Conservation (phyloP, 495 filamentous ascomycete genomes). For the Penicilliopsis zonata region DNA sequence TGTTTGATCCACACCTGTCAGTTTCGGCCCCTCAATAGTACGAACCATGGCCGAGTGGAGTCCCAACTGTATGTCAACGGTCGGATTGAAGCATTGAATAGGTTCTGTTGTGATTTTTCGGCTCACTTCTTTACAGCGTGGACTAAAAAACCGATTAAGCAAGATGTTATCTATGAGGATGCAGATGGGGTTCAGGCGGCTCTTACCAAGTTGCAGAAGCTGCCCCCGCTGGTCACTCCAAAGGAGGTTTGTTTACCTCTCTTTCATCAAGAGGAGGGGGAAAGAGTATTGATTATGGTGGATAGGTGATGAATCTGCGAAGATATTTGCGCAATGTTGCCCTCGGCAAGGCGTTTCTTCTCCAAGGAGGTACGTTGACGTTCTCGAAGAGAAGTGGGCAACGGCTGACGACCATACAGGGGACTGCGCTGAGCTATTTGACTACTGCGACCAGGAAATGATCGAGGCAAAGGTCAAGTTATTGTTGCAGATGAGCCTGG, state of each 20-base stretch:
- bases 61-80: conserved; percentile 4
- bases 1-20: neutral
- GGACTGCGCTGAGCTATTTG: conserved; percentile 94
- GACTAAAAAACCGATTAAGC: conserved; percentile 83
- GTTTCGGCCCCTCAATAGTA: neutral
- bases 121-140: conserved; percentile 44
- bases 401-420: conserved; percentile 20
- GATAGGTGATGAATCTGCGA: conserved; percentile 64
- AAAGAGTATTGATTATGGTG: conserved; percentile 2
- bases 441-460: conserved; percentile 81
- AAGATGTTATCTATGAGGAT: conserved; percentile 74
- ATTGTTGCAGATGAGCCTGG: conserved; percentile 87
- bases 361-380: conserved; percentile 60
- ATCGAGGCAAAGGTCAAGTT: conserved; percentile 97
- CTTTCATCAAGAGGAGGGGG: neutral
- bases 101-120: neutral
- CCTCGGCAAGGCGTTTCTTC: conserved; percentile 81
- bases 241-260: conserved; percentile 39
- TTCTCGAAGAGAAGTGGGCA: neutral
- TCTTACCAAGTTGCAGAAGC: conserved; percentile 54
- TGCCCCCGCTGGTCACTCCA: conserved; percentile 86
- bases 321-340: conserved; percentile 72
- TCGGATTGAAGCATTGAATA: too few species aligned
- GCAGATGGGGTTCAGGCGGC: conserved; percentile 47
- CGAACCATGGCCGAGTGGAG: conserved; percentile 4